Evolutionary conservation across 2,329 filamentous ascomycete species (phyloP).

Genomic region (Fulvia fulva): DNA sequence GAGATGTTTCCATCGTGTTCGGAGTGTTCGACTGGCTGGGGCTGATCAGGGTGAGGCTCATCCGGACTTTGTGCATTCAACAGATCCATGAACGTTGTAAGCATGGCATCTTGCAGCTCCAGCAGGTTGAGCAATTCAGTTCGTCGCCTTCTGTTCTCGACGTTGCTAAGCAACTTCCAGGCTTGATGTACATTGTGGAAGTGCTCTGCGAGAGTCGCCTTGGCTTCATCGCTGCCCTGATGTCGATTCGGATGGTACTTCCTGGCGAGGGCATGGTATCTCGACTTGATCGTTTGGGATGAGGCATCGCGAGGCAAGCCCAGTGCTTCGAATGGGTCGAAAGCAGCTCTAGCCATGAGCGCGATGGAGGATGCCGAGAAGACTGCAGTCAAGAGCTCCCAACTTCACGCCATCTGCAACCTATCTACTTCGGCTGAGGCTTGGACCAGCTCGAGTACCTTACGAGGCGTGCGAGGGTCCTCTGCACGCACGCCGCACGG

Average conservation of each 20-base stretch:
- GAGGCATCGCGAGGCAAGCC: slow-evolving; percentile 68
- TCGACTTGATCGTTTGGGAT: slow-evolving; percentile 74
- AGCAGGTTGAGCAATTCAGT: slow-evolving; percentile 29
- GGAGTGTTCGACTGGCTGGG: slow-evolving; percentile 14
- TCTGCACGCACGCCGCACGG: neutral
- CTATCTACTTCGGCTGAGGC: slow-evolving; percentile 1
- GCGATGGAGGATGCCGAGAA: slow-evolving; percentile 3
- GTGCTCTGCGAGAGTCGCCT: slow-evolving; percentile 23
- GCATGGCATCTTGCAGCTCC: slow-evolving; percentile 28
- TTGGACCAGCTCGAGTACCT: neutral
- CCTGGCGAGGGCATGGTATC: slow-evolving; percentile 85
- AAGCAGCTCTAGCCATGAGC: slow-evolving; percentile 18
- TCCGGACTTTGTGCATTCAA: slow-evolving; percentile 14
- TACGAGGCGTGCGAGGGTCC: neutral
- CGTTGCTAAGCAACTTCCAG: slow-evolving; percentile 28
- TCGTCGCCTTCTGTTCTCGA: slow-evolving; percentile 27
- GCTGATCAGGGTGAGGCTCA: slow-evolving; percentile 9
- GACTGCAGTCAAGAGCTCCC: slow-evolving; percentile 21
- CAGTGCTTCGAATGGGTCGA: slow-evolving; percentile 80
- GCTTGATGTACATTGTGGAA: slow-evolving; percentile 32
- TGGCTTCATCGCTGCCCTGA: slow-evolving; percentile 48
- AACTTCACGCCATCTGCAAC: neutral
- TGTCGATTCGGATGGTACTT: slow-evolving; percentile 63
- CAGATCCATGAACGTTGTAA: slow-evolving; percentile 25
- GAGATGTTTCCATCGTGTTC: slow-evolving; percentile 28